phyloP scores from a whole-genome alignment of 2,329 filamentous ascomycete genomes.

The Grosmannia clavigera region DNA sequence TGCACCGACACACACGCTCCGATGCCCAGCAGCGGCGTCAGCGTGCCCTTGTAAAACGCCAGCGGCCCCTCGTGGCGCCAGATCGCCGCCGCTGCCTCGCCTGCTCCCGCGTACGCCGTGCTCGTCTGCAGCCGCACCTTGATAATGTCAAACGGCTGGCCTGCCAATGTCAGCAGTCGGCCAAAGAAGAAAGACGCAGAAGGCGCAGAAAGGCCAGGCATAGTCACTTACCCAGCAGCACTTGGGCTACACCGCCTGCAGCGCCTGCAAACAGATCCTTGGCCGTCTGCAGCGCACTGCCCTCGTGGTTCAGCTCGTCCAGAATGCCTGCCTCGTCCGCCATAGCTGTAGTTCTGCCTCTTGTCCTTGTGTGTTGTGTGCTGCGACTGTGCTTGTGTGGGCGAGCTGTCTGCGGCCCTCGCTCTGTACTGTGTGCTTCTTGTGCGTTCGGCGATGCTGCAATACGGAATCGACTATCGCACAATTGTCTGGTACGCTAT shows the following conservation, averaged over 20 bases:
- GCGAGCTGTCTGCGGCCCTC: background rate
- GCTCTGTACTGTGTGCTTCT: background rate
- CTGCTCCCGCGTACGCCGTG: slow-evolving; percentile 64
- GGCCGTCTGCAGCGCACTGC: slow-evolving; percentile 44
- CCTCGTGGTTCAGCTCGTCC: slow-evolving; percentile 9
- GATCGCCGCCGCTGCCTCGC: slow-evolving; percentile 72
- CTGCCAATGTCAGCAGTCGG: slow-evolving; percentile 22
- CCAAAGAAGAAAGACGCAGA: background rate
- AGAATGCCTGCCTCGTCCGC: background rate
- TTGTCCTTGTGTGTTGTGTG: background rate
- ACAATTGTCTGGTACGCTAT: background rate
- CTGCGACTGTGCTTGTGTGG: background rate
- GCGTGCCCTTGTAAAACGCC: slow-evolving; percentile 96
- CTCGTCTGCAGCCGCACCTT: slow-evolving; percentile 95
- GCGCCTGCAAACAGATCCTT: slow-evolving; percentile 92
- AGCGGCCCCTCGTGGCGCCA: slow-evolving; percentile 75
- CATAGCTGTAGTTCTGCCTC: background rate
- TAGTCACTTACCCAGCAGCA: slow-evolving; percentile 58
- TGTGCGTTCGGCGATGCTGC: background rate
- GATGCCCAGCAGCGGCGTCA: slow-evolving; percentile 90
- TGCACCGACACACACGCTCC: slow-evolving; percentile 97
- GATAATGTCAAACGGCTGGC: slow-evolving; percentile 77
- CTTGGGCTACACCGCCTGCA: slow-evolving; percentile 84
- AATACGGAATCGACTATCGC: background rate
- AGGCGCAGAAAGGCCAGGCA: background rate